Percentiles rank a stretch among this genome's conserved stretches.
These are phyloP conservation scores for Blepharisma stoltei DNA, from an alignment of 73 alveolate genomes.

Conservation along the genomic window DNA sequence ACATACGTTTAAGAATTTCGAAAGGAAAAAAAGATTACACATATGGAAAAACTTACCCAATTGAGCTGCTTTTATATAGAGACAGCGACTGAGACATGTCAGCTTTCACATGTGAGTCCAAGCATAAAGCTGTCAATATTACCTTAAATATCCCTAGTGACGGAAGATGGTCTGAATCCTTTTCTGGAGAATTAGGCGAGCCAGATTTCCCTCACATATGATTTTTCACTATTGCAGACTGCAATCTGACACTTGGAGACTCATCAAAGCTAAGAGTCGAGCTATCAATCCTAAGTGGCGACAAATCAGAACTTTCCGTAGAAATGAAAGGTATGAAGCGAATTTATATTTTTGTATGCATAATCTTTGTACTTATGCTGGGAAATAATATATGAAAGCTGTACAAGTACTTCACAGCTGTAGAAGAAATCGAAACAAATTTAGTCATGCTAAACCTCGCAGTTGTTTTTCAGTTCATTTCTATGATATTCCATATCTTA, in stretches of 20 bases:
- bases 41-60: background rate
- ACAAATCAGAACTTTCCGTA: background rate
- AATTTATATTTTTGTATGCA: conserved; percentile 6
- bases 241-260: background rate
- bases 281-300: conserved; percentile 2
- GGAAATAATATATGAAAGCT: conserved; percentile 5
- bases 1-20: background rate
- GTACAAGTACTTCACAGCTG: conserved; percentile 3
- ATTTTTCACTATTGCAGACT: conserved; percentile 3
- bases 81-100: conserved; percentile 24
- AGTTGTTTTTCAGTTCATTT: conserved; percentile 16
- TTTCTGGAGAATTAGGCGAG: conserved; percentile 17
- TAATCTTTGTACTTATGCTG: background rate
- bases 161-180: conserved; percentile 9
- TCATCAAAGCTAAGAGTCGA: background rate
- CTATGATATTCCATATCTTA: conserved; percentile 21
- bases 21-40: background rate
- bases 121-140: background rate
- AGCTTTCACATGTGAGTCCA: background rate
- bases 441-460: conserved; percentile 15
- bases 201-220: conserved; percentile 4
- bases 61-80: background rate
- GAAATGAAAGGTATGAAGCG: conserved; percentile 30
- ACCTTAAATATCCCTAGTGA: conserved; percentile 2
- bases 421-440: conserved; percentile 4